Evolutionary conservation across 2,329 filamentous ascomycete genomes (phyloP).

Genomic region (Pestalotiopsis sp.): DNA sequence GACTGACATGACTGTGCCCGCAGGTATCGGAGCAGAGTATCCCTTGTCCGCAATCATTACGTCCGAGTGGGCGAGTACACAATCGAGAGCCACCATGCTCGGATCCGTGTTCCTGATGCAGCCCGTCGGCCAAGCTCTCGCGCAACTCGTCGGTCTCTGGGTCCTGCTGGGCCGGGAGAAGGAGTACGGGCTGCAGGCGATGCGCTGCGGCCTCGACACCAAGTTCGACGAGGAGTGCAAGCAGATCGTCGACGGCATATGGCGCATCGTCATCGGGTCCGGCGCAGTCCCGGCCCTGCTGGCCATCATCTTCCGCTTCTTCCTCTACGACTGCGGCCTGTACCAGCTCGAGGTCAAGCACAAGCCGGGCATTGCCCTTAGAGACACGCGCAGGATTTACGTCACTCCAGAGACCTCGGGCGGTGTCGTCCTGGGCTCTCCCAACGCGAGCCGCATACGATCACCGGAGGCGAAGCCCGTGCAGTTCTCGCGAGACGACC

Average conservation of each 20-base stretch:
- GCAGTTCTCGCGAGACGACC: constrained; percentile 51
- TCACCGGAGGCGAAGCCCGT: constrained; percentile 40
- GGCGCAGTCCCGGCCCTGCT: constrained; percentile 66
- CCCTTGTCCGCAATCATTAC: constrained; percentile 69
- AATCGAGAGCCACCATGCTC: constrained; percentile 65
- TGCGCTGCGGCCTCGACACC: constrained; percentile 46
- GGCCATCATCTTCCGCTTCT: constrained; percentile 68
- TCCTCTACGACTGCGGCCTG: constrained; percentile 67
- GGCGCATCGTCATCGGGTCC: constrained; percentile 69
- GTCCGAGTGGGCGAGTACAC: constrained; percentile 64
- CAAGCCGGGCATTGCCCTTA: constrained; percentile 60
- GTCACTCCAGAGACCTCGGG: constrained; percentile 39
- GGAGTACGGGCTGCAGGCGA: constrained; percentile 27
- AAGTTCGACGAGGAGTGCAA: constrained; percentile 46
- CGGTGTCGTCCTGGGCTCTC: constrained; percentile 36
- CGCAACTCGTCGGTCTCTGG: constrained; percentile 62
- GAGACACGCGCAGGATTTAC: constrained; percentile 63
- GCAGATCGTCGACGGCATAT: constrained; percentile 59
- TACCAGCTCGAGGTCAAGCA: constrained; percentile 68
- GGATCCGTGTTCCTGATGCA: constrained; percentile 70
- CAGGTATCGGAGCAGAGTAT: constrained; percentile 69
- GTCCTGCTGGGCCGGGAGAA: constrained; percentile 47
- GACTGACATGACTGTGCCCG: background rate
- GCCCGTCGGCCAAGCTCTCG: constrained; percentile 66
- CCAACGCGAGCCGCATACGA: constrained; percentile 22